Evolutionary conservation across 441 rosid species (phyloP), one percentile per base, ranked within the genome.

Genomic region (Syzygium malaccense): DNA sequence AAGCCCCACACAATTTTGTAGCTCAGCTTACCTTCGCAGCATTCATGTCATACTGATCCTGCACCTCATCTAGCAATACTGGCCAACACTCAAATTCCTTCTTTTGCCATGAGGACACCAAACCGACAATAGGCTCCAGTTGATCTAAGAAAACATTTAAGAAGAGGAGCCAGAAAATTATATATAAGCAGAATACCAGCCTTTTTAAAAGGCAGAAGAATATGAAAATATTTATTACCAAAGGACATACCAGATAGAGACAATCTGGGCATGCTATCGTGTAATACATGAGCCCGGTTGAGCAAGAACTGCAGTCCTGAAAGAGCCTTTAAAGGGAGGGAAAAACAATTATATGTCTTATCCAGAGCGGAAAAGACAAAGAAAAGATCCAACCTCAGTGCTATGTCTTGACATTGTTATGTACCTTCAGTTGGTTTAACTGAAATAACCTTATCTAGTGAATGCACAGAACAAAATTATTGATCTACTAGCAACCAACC

Each of bases 31-130:
- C 99, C 99, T 94, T 96, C 48, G 94, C 94, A 88, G 99, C 99
- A 92, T 94, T 96, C 48, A 87, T 92, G 89, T 98, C 99, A 91
- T 92, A 94, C 90, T 95, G 97, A 88, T 93, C 93, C 89, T 95
- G 96, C 92, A 97, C 98, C 90, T 96, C 98, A 92, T 97, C 94
- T 64, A 98, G 96, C 95, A 98, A 91, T 20, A 94, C 93, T 66
- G 99, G 98, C 99, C 98, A 96, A 55, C 95, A 93, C 78, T 96
- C 98, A 86, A 94, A 94, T 91, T 97, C 99, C 95, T 96, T 89
- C 93, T 93, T 96, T 92, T 98, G 97, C 99, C 99, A 98, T 41
- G 94, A 93, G 92, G 95, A 92, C 57, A 94, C 95, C 87, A 98
- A 93, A 60, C 92, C 86, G 91, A 91, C 84, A 89, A 98, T 92